Percentiles rank a stretch among this genome's conserved stretches.
Evolutionary conservation across 306 rosid species (phyloP).

Genomic region (Quercus gilva): DNA sequence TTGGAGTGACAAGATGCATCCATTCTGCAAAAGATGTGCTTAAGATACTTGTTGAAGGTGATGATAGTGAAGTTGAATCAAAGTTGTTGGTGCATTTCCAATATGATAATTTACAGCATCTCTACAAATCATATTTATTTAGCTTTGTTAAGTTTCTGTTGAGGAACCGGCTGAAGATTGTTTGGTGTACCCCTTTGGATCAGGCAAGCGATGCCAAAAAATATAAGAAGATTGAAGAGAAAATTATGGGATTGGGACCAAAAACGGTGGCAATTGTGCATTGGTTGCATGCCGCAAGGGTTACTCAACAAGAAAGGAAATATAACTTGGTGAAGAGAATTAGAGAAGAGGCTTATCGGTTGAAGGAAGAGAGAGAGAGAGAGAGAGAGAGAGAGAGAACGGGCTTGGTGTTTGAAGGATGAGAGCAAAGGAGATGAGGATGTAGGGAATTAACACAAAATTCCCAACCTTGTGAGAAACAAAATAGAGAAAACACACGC

Average conservation of each 20-base stretch:
- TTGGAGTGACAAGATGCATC: slow-evolving; percentile 75
- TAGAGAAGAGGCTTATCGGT: slow-evolving; percentile 81
- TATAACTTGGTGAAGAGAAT: slow-evolving; percentile 87
- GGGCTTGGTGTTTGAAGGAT: too few species aligned
- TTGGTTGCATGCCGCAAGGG: slow-evolving; percentile 80
- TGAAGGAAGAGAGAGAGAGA: slow-evolving; percentile 38
- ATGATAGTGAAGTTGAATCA: slow-evolving; percentile 72
- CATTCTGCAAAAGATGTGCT: slow-evolving; percentile 70
- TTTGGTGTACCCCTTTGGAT: slow-evolving; percentile 71
- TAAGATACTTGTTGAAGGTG: slow-evolving; percentile 71
- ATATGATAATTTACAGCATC: slow-evolving; percentile 35
- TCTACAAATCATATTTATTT: slow-evolving; percentile 15
- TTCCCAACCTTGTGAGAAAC: rapidly evolving
- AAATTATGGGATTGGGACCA: slow-evolving; percentile 63
- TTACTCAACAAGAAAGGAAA: slow-evolving; percentile 83
- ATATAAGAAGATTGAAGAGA: slow-evolving; percentile 81
- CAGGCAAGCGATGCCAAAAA: slow-evolving; percentile 70
- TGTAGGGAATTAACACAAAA: too few species aligned
- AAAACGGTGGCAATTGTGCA: slow-evolving; percentile 76
- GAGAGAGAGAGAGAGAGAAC: too few species aligned
- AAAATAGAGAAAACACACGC: too few species aligned
- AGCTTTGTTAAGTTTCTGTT: slow-evolving; percentile 68
- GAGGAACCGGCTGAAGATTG: slow-evolving; percentile 70
- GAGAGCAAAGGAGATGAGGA: too few species aligned
- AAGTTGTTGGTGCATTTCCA: slow-evolving; percentile 61